Evolutionary conservation across 2,329 filamentous ascomycete genomes (phyloP), one percentile per base, ranked within the genome.

Genomic region (Penicillium sp.): DNA sequence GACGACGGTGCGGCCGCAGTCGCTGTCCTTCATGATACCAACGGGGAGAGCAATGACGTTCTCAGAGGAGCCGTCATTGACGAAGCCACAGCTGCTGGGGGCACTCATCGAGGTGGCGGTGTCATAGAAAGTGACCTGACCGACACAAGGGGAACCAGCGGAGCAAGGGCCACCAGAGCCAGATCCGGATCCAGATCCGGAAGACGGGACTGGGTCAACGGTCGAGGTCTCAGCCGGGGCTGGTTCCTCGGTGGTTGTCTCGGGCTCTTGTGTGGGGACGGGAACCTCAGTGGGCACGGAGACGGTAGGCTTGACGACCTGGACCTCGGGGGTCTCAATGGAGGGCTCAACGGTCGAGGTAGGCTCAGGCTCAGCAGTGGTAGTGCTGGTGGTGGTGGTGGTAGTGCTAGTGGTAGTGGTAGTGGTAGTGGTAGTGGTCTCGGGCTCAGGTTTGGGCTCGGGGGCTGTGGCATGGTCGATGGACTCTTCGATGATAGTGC

Each of bases 61-160:
- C 21, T 88, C 82, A 4, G 72, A 75, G 66, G 77, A 73, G 70
- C 87, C 86, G 51, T 81, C 73, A 78, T 88, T 88, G 67, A 87
- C 84, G 44, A 75, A 76, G 58, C 91, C 91, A 72, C 92, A 95
- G 65, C 70, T 70, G 70, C 75, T 76, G 58, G 75, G 75, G 64
- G 64, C 65, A 64, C 64, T 67, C 23, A 89, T 78, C 62, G 90
- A 89, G 8, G 90, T 73, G 47, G 89, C 91, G 52, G 90, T 81
- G 46, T 82, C 79, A 80, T 91, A 96, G 82, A 86, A 93, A 62
- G 92, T 95, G 67, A 92, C 83, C 54, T 93, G 85, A 64, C 91
- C 91, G 0, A 73, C 71, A 70, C 71, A 75, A 35, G 72, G 70
- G 47, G 70, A 61, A 59, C 62, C 44, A 59, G 68, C 46, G 23